Conservation (phyloP, 495 filamentous ascomycete genomes). For the Aspergillus egyptiacus region DNA sequence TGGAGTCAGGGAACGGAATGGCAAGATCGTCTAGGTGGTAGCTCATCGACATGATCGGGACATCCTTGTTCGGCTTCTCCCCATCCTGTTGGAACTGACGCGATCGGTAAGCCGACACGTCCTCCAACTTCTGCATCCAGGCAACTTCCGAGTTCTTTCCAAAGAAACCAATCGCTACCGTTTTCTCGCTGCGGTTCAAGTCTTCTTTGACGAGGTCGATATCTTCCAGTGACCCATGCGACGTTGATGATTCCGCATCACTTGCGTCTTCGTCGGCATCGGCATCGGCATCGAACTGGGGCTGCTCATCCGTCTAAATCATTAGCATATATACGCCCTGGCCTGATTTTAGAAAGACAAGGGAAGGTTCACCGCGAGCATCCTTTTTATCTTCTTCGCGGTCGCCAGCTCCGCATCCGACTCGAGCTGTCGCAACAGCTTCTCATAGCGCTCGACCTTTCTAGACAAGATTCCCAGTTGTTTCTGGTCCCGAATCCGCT, state of each 20-base stretch:
- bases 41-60: slow-evolving; percentile 33
- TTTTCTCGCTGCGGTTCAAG: slow-evolving; percentile 44
- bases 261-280: slow-evolving; percentile 8
- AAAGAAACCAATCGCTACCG: slow-evolving; percentile 50
- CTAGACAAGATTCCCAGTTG: slow-evolving; percentile 32
- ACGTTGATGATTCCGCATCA: slow-evolving; percentile 27
- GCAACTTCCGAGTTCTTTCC: slow-evolving; percentile 58
- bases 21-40: slow-evolving; percentile 55
- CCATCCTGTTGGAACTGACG: neutral
- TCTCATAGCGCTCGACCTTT: slow-evolving; percentile 43
- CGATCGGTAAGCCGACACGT: slow-evolving; percentile 19
- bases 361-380: slow-evolving; percentile 25
- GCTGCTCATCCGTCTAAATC: neutral
- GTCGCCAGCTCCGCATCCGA: slow-evolving; percentile 24
- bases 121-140: slow-evolving; percentile 50
- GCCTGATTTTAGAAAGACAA: neutral
- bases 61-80: neutral
- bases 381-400: slow-evolving; percentile 30
- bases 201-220: slow-evolving; percentile 56
- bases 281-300: neutral
- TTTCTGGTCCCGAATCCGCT: slow-evolving; percentile 53
- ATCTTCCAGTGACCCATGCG: slow-evolving; percentile 52
- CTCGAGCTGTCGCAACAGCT: slow-evolving; percentile 34
- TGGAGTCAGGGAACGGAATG: slow-evolving; percentile 33
- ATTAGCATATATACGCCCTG: neutral